Conservation (phyloP, 2,329 filamentous ascomycete species). For the Botryotinia calthae region DNA sequence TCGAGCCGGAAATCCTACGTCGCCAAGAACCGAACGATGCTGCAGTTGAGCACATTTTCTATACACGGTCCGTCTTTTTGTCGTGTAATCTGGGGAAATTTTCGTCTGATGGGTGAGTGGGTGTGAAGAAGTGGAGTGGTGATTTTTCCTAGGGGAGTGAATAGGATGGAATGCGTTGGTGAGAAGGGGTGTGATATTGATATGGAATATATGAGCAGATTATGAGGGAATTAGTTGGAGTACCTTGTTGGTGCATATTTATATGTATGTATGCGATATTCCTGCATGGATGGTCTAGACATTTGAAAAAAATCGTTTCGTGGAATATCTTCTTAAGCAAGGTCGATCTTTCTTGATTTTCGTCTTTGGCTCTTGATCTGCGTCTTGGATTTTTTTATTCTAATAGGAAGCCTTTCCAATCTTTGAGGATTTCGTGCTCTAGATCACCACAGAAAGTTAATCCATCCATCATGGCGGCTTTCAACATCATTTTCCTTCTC, state of each 20-base stretch:
- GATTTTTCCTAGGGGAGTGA: background rate
- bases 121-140: background rate
- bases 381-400: background rate
- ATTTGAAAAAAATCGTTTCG: no score
- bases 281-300: background rate
- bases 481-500: background rate
- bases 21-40: background rate
- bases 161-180: background rate
- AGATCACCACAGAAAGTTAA: no score
- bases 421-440: background rate
- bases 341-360: background rate
- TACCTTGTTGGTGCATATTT: background rate
- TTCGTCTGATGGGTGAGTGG: no score
- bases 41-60: slow-evolving; percentile 19
- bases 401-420: no score
- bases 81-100: background rate
- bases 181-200: background rate
- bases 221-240: slow-evolving; percentile 8
- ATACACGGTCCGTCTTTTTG: background rate
- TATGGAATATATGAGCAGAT: slow-evolving; percentile 14
- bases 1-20: background rate
- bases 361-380: background rate
- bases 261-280: background rate
- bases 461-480: background rate
- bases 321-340: background rate